A percentile compares a stretch with the other conserved stretches of the same genome.
phyloP scores from a whole-genome alignment of 768 basidiomycete species.

The Hypholoma sublateritium region DNA sequence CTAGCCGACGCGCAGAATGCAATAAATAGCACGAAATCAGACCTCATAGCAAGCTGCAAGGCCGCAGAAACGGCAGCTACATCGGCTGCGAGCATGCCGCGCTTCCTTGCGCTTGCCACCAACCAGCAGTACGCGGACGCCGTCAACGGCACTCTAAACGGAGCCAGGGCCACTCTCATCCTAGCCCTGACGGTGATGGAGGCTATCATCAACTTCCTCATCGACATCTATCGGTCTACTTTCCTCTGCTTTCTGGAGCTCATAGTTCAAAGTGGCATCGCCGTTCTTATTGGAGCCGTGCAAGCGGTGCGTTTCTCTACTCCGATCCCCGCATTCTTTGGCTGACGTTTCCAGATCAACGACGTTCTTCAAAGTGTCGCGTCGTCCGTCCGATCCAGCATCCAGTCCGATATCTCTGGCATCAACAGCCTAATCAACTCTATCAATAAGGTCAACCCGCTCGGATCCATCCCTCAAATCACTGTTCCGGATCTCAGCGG shows the following conservation, averaged over 20 bases:
- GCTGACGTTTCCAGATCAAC: conserved; percentile 54
- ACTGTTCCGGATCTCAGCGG: conserved; percentile 70
- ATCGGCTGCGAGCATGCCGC: conserved; percentile 80
- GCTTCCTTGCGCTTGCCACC: conserved; percentile 83
- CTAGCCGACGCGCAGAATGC: conserved; percentile 66
- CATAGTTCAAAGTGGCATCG: conserved; percentile 77
- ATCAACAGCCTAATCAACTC: conserved; percentile 63
- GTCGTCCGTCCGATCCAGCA: conserved; percentile 58
- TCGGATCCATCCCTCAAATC: conserved; percentile 73
- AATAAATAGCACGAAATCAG: conserved; percentile 66
- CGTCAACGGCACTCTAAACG: conserved; percentile 77
- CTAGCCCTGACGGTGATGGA: conserved; percentile 84
- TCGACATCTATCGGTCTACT: conserved; percentile 90
- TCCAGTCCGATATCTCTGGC: conserved; percentile 71
- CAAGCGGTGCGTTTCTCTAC: conserved; percentile 54
- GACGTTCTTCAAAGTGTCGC: conserved; percentile 62
- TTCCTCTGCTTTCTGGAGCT: conserved; percentile 94
- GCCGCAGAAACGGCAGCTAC: conserved; percentile 86
- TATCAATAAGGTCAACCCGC: conserved; percentile 78
- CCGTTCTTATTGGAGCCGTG: conserved; percentile 79
- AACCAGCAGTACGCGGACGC: conserved; percentile 78
- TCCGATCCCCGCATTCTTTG: not conserved
- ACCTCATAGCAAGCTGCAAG: conserved; percentile 80
- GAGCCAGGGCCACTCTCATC: conserved; percentile 70
- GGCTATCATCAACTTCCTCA: conserved; percentile 85